phyloP scores from a whole-genome alignment of 2,329 filamentous ascomycete species.

The Curvularia eragrostidis region DNA sequence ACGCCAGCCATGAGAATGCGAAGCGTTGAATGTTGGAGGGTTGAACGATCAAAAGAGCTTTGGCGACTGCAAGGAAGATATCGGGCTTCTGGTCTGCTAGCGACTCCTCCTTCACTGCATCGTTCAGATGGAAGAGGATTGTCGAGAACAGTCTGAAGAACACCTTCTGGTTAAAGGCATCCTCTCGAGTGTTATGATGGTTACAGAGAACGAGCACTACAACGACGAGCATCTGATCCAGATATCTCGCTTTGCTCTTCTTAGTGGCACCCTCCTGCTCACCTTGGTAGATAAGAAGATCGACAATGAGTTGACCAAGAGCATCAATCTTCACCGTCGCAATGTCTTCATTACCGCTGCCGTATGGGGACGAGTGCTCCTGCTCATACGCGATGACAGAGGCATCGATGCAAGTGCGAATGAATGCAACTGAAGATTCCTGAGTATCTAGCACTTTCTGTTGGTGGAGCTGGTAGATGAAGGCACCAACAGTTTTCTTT shows the following conservation, averaged over 20 bases:
- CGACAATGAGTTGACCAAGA: slow-evolving; percentile 78
- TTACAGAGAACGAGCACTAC: slow-evolving; percentile 82
- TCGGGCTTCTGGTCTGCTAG: slow-evolving; percentile 65
- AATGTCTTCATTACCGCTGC: slow-evolving; percentile 63
- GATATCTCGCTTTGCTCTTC: slow-evolving; percentile 70
- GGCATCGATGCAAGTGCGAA: slow-evolving; percentile 80
- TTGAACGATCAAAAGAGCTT: slow-evolving; percentile 74
- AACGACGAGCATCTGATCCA: slow-evolving; percentile 81
- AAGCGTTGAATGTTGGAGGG: slow-evolving; percentile 83
- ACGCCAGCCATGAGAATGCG: slow-evolving; percentile 80
- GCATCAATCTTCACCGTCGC: slow-evolving; percentile 76
- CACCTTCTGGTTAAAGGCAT: slow-evolving; percentile 83
- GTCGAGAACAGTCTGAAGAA: slow-evolving; percentile 91
- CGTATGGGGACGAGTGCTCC: slow-evolving; percentile 64
- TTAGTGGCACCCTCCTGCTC: slow-evolving; percentile 65
- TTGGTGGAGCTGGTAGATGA: slow-evolving; percentile 83
- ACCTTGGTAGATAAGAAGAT: slow-evolving; percentile 75
- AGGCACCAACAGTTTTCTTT: slow-evolving; percentile 74
- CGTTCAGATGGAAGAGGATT: slow-evolving; percentile 78
- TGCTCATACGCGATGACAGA: slow-evolving; percentile 81
- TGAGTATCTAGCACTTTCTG: slow-evolving; percentile 73
- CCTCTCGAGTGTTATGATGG: slow-evolving; percentile 80
- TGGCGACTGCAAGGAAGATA: slow-evolving; percentile 74
- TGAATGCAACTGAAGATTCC: slow-evolving; percentile 80
- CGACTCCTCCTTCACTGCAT: slow-evolving; percentile 56